phyloP scores from a whole-genome alignment of 768 basidiomycete genomes.

The Tricholoma sp. region DNA sequence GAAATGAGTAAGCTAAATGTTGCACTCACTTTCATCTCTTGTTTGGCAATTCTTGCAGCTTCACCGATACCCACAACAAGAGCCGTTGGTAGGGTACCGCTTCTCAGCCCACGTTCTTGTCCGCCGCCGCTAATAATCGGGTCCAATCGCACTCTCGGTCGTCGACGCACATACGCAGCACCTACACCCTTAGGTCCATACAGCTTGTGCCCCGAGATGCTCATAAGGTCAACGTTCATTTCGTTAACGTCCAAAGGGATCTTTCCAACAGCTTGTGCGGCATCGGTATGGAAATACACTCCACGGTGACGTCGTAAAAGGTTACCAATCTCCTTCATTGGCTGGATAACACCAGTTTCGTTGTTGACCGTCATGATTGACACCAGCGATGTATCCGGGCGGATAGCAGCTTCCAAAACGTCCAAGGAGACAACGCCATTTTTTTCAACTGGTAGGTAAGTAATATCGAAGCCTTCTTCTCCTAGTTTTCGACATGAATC shows the following conservation, averaged over 20 bases:
- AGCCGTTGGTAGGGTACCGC: slow-evolving; percentile 88
- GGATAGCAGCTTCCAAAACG: slow-evolving; percentile 80
- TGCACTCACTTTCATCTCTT: slow-evolving; percentile 85
- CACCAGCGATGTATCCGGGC: slow-evolving; percentile 89
- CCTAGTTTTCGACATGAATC: slow-evolving; percentile 95
- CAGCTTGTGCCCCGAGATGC: slow-evolving; percentile 94
- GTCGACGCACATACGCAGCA: slow-evolving; percentile 86
- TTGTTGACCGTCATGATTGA: slow-evolving; percentile 99
- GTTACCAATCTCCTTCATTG: slow-evolving; percentile 90
- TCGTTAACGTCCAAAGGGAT: slow-evolving; percentile 91
- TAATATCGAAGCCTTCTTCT: slow-evolving; percentile 96
- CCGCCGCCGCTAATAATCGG: slow-evolving; percentile 95
- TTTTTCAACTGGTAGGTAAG: slow-evolving; percentile 89
- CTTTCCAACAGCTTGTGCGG: slow-evolving; percentile 92
- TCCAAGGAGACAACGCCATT: slow-evolving; percentile 81
- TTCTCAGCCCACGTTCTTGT: slow-evolving; percentile 91
- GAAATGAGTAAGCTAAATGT: slow-evolving; percentile 9
- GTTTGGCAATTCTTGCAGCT: slow-evolving; percentile 86
- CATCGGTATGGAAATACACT: slow-evolving; percentile 95
- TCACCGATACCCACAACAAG: slow-evolving; percentile 92
- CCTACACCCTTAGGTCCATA: slow-evolving; percentile 98
- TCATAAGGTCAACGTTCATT: slow-evolving; percentile 93
- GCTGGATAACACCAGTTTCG: slow-evolving; percentile 98
- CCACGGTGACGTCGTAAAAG: slow-evolving; percentile 83
- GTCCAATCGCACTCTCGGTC: slow-evolving; percentile 90